phyloP scores from a whole-genome alignment of 176 grass and related monocot species.

The Typha latifolia region DNA sequence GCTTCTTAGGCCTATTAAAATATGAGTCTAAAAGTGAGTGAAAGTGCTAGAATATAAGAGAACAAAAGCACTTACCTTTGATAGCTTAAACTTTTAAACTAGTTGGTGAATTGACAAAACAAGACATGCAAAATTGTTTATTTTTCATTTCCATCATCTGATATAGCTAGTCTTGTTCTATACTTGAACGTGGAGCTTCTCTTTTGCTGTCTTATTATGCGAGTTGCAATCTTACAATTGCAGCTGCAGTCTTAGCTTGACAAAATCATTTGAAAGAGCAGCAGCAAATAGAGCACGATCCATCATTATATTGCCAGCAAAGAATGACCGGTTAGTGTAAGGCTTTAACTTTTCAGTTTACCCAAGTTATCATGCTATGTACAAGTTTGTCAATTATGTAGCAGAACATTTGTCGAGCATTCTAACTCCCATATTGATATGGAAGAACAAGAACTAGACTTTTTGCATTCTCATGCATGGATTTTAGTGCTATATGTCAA shows the following conservation, averaged over 20 bases:
- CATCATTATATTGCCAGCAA: conserved; percentile 70
- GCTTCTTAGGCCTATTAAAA: too few species aligned
- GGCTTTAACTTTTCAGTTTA: conserved; percentile 16
- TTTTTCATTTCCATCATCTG: too few species aligned
- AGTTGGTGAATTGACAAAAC: too few species aligned
- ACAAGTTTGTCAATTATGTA: conserved; percentile 1
- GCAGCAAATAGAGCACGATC: conserved; percentile 87
- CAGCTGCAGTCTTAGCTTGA: conserved; percentile 86
- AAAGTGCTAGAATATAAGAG: too few species aligned
- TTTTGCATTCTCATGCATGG: too few species aligned
- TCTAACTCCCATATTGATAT: not conserved
- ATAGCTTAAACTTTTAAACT: too few species aligned
- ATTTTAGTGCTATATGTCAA: too few species aligned
- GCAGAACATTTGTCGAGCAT: conserved; percentile 14
- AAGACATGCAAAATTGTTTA: too few species aligned
- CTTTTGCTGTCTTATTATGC: not conserved
- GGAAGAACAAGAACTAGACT: too few species aligned
- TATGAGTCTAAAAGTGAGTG: too few species aligned
- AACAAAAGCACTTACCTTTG: too few species aligned
- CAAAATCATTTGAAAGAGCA: conserved; percentile 95
- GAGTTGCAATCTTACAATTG: conserved; percentile 20
- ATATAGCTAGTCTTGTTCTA: not conserved
- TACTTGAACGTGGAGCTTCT: not conserved
- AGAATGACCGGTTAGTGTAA: conserved; percentile 60
- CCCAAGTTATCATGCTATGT: not conserved